phyloP scores from a whole-genome alignment of 2,329 filamentous ascomycete genomes.

The Pezicula neosporulosa region DNA sequence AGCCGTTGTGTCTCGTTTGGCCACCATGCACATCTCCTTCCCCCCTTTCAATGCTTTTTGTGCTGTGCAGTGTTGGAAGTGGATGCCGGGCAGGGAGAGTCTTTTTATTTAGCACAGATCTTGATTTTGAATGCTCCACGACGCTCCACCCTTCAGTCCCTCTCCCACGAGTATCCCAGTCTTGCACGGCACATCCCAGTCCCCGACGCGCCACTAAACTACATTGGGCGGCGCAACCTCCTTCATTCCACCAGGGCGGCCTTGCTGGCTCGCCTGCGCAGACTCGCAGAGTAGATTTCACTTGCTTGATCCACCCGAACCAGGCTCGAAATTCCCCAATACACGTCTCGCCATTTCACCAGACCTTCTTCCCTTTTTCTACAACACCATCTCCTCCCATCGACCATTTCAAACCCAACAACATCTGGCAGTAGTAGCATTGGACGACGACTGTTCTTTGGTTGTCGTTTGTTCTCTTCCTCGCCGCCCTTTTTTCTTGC shows the following conservation, averaged over 20 bases:
- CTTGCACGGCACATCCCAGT: background rate
- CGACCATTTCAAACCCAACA: conserved; percentile 1
- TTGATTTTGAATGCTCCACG: background rate
- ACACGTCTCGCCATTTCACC: conserved; percentile 6
- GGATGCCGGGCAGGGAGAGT: background rate
- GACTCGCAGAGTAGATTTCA: background rate
- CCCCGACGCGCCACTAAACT: background rate
- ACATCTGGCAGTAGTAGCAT: conserved; percentile 3
- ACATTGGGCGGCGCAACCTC: background rate
- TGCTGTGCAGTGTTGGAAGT: background rate
- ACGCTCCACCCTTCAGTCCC: background rate
- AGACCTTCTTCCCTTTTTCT: conserved; percentile 5
- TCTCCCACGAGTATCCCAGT: background rate
- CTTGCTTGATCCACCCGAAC: background rate
- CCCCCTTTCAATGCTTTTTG: background rate
- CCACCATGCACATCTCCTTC: too few species aligned
- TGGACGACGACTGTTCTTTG: background rate
- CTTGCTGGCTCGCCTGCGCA: background rate
- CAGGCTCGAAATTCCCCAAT: conserved; percentile 3
- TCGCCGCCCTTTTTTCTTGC: background rate
- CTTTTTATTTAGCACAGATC: conserved; percentile 2
- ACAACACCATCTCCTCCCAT: conserved; percentile 8
- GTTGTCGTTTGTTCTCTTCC: conserved; percentile 1
- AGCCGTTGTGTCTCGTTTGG: too few species aligned
- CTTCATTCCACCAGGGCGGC: background rate